Conservation (phyloP, 768 basidiomycete genomes). For the Calocera viscosa region DNA sequence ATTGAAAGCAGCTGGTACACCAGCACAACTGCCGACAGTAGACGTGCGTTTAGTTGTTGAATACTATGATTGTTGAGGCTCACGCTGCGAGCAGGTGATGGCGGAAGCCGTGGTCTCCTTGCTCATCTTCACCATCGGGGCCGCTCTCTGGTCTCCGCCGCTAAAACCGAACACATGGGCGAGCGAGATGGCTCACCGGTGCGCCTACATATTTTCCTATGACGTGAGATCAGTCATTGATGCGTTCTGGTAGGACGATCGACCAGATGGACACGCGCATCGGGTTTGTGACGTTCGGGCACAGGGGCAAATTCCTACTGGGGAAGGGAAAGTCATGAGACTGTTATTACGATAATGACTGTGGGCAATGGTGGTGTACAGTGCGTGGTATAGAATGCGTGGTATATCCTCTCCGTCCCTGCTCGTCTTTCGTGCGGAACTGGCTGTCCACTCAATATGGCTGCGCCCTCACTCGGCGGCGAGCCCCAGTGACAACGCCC, state of each 20-base stretch:
- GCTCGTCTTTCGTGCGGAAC: neutral
- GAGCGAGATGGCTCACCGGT: slow-evolving; percentile 79
- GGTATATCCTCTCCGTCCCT: neutral
- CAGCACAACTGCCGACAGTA: neutral
- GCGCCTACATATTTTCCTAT: slow-evolving; percentile 21
- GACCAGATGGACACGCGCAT: slow-evolving; percentile 63
- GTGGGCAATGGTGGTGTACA: neutral
- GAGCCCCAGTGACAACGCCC: neutral
- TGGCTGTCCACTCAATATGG: neutral
- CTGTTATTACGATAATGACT: neutral
- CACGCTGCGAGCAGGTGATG: slow-evolving; percentile 39
- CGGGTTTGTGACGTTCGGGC: slow-evolving; percentile 50
- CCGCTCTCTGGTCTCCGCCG: slow-evolving; percentile 51
- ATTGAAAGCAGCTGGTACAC: slow-evolving; percentile 3
- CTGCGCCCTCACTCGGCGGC: neutral
- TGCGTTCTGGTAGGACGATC: slow-evolving; percentile 38
- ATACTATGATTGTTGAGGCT: neutral
- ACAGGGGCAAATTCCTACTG: slow-evolving; percentile 37
- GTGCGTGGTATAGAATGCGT: neutral
- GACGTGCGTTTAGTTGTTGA: neutral
- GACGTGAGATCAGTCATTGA: neutral
- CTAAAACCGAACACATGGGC: slow-evolving; percentile 80
- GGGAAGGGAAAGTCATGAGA: slow-evolving; percentile 27
- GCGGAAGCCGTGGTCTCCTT: slow-evolving; percentile 53
- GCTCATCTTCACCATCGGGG: slow-evolving; percentile 57